Evolutionary conservation across 345 rosid species (phyloP).

Genomic region (Corchorus capsularis): DNA sequence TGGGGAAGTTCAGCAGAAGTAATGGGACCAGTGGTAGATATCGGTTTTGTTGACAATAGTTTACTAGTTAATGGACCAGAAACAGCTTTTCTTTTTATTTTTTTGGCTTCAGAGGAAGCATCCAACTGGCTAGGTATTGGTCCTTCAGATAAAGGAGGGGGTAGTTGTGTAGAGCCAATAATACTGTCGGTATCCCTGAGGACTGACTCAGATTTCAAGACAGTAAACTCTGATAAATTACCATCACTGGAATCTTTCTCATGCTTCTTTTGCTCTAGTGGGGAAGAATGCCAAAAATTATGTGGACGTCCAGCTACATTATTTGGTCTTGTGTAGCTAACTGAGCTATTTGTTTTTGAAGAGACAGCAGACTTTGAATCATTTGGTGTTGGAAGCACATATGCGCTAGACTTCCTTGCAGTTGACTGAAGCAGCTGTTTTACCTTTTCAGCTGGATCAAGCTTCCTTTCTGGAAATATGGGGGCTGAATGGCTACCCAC

Average conservation of each 20-base stretch:
- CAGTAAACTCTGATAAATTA: constrained; percentile 28
- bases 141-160: constrained; percentile 62
- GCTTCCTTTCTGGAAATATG: constrained; percentile 69
- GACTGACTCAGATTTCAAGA: constrained; percentile 28
- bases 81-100: constrained; percentile 58
- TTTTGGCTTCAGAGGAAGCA: constrained; percentile 42
- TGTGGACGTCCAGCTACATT: constrained; percentile 41
- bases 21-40: constrained; percentile 51
- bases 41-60: constrained; percentile 49
- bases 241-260: constrained; percentile 42
- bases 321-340: constrained; percentile 42
- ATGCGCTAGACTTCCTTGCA: constrained; percentile 49
- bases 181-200: constrained; percentile 40
- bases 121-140: constrained; percentile 37
- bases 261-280: constrained; percentile 73
- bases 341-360: constrained; percentile 44
- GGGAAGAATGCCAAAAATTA: constrained; percentile 82
- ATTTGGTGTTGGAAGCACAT: constrained; percentile 80
- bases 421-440: constrained; percentile 52
- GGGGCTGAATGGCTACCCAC: constrained; percentile 87
- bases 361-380: constrained; percentile 51
- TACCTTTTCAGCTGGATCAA: constrained; percentile 57
- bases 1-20: constrained; percentile 44
- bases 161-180: constrained; percentile 47
- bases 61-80: constrained; percentile 74